These are phyloP conservation scores for Syzygium oleosum DNA, from an alignment of 345 rosid species.

Conservation along the genomic window DNA sequence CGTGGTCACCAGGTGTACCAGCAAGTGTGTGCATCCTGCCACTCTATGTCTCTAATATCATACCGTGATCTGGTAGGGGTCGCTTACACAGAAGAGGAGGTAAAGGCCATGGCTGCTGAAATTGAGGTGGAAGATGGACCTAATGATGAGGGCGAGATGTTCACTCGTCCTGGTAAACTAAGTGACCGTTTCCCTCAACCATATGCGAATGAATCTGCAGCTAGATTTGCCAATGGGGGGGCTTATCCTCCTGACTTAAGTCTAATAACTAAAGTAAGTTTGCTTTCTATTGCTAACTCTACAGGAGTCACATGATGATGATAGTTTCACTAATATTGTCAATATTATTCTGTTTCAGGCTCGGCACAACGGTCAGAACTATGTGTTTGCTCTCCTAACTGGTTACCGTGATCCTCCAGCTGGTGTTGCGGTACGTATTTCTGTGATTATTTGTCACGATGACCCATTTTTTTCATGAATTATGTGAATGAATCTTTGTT, in stretches of 20 bases:
- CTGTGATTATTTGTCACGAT: background rate
- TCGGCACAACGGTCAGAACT: slow-evolving; percentile 98
- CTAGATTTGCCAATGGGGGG: slow-evolving; percentile 99
- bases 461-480: background rate
- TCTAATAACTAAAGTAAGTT: slow-evolving; percentile 90
- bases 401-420: slow-evolving; percentile 99
- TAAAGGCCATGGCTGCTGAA: slow-evolving; percentile 99
- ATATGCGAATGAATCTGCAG: slow-evolving; percentile 85
- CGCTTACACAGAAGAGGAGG: slow-evolving; percentile 97
- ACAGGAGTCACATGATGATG: background rate
- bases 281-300: background rate
- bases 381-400: slow-evolving; percentile 91
- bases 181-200: slow-evolving; percentile 96
- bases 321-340: background rate
- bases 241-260: slow-evolving; percentile 99
- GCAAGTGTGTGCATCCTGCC: slow-evolving; percentile 99
- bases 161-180: slow-evolving; percentile 96
- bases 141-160: slow-evolving; percentile 99
- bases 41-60: slow-evolving; percentile 95
- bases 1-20: slow-evolving; percentile 99
- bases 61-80: slow-evolving; percentile 97
- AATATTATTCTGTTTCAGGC: slow-evolving; percentile 44
- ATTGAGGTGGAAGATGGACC: slow-evolving; percentile 99
- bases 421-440: slow-evolving; percentile 58
- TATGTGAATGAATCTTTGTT: background rate